Evolutionary conservation across 768 basidiomycete genomes (phyloP).

Genomic region (Agaricus subrufescens): DNA sequence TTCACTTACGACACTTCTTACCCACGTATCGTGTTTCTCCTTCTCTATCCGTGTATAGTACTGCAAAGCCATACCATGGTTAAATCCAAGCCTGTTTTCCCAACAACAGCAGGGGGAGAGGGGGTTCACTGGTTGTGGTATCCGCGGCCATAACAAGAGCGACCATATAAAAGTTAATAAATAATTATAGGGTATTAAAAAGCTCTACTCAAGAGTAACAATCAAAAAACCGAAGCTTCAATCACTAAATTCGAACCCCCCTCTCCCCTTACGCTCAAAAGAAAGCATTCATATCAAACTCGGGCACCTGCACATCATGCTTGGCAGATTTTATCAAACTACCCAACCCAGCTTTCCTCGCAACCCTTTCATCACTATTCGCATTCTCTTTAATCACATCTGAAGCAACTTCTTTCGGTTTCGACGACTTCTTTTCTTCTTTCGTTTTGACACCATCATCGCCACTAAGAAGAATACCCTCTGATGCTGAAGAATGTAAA

Average conservation of each 20-base stretch:
- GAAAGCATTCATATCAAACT: slow-evolving; percentile 85
- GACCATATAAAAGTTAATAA: background rate
- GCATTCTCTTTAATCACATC: slow-evolving; percentile 42
- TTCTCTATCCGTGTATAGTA: slow-evolving; percentile 6
- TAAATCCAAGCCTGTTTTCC: background rate
- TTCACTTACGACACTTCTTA: background rate
- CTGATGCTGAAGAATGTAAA: slow-evolving; percentile 47
- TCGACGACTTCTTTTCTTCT: too few relatives aligned
- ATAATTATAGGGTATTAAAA: background rate
- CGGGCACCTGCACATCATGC: slow-evolving; percentile 78
- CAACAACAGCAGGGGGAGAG: background rate
- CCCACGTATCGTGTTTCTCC: background rate
- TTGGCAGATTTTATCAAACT: slow-evolving; percentile 89
- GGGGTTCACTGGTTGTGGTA: too few relatives aligned
- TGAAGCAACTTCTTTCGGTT: slow-evolving; percentile 16
- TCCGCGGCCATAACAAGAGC: too few relatives aligned
- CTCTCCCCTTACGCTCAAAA: slow-evolving; percentile 28
- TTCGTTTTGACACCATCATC: background rate
- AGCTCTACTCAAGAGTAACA: background rate
- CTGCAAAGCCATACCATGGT: background rate
- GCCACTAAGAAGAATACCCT: background rate
- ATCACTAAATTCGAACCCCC: background rate
- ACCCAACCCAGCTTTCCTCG: slow-evolving; percentile 72
- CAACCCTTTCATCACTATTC: slow-evolving; percentile 43
- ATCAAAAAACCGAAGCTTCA: background rate